Conservation (phyloP, 2,329 filamentous ascomycete species). For the Stachybotrys elegans region DNA sequence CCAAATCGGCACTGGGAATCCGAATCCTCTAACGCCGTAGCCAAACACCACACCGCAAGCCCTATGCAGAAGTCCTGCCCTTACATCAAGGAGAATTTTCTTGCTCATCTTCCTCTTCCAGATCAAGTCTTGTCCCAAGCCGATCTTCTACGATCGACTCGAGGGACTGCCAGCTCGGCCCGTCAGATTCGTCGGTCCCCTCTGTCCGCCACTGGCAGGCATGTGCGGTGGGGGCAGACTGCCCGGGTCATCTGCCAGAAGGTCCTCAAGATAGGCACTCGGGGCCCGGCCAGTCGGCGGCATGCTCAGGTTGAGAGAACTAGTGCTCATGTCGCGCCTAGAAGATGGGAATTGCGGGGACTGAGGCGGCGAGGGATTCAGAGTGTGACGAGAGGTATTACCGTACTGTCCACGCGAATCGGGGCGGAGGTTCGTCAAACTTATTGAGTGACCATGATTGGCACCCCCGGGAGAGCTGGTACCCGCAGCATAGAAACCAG, state of each 20-base stretch:
- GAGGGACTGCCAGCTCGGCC: slow-evolving; percentile 12
- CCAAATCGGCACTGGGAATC: no score
- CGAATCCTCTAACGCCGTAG: no score
- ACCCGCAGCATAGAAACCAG: slow-evolving; percentile 82
- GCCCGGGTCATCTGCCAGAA: slow-evolving; percentile 70
- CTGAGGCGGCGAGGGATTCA: slow-evolving; percentile 54
- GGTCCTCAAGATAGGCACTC: slow-evolving; percentile 83
- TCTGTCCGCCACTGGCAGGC: slow-evolving; percentile 17
- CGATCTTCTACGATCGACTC: not conserved
- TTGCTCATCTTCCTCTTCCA: no score
- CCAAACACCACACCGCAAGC: no score
- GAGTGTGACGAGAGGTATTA: slow-evolving; percentile 34
- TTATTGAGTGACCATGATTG: slow-evolving; percentile 49
- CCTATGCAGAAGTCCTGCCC: no score
- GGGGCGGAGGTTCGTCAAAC: slow-evolving; percentile 55
- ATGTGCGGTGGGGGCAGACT: slow-evolving; percentile 41
- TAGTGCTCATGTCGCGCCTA: slow-evolving; percentile 52
- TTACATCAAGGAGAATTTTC: no score
- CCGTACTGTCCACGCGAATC: slow-evolving; percentile 48
- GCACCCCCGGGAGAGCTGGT: slow-evolving; percentile 44
- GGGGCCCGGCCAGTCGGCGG: slow-evolving; percentile 69
- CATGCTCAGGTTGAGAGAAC: slow-evolving; percentile 58
- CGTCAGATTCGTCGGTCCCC: not conserved
- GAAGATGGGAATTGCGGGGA: slow-evolving; percentile 51
- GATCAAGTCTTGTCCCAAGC: no score